These are phyloP conservation scores for Adansonia rubrostipa DNA, from an alignment of 441 rosid species.

Conservation along the genomic window DNA sequence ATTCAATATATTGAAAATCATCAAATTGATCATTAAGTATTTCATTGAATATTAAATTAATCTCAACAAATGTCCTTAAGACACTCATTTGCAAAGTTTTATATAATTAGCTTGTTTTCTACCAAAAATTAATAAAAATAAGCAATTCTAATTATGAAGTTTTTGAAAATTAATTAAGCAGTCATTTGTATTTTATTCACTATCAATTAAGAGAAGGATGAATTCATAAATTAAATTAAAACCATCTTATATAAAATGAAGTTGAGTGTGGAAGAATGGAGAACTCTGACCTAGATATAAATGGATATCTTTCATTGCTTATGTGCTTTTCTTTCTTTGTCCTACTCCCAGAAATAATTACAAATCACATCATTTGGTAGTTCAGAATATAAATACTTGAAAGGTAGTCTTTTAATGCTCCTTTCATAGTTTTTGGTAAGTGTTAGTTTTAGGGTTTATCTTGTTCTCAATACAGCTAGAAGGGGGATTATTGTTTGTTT, in stretches of 20 bases:
- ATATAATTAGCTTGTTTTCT: background rate
- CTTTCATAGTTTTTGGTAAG: background rate
- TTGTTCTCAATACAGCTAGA: background rate
- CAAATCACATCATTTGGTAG: background rate
- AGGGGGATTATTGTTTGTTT: background rate
- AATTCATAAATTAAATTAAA: background rate
- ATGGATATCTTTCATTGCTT: background rate
- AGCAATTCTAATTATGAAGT: background rate
- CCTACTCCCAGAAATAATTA: background rate
- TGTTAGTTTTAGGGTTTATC: conserved; percentile 1
- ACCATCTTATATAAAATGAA: background rate
- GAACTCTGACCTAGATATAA: background rate
- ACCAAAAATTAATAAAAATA: background rate
- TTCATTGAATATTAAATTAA: no score
- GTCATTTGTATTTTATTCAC: background rate
- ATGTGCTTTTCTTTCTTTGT: background rate
- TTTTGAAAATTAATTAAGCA: background rate
- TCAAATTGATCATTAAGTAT: no score
- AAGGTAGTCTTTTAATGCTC: background rate
- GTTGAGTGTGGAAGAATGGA: background rate
- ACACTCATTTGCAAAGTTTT: no score
- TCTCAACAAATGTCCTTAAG: no score
- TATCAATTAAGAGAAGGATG: background rate
- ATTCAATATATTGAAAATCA: no score
- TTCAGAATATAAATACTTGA: conserved; percentile 1